Conservation (phyloP, 2,329 filamentous ascomycete species). For the Penicillium sp. region DNA sequence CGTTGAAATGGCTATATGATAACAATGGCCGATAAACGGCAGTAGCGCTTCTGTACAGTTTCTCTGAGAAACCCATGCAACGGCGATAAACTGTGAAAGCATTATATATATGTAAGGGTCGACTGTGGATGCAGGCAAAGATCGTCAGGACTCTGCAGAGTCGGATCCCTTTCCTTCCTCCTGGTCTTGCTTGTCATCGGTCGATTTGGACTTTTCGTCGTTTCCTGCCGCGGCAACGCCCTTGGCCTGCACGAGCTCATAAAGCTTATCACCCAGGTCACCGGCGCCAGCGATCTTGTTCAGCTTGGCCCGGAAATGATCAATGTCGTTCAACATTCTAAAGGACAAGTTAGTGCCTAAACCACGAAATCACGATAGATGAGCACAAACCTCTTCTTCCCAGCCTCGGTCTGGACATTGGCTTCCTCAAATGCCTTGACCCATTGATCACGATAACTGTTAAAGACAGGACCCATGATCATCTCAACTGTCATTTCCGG, state of each 20-base stretch:
- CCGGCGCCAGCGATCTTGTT: slow-evolving; percentile 73
- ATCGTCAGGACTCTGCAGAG: slow-evolving; percentile 12
- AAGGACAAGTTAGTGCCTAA: slow-evolving; percentile 13
- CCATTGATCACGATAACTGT: slow-evolving; percentile 73
- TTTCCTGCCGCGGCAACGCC: slow-evolving; percentile 13
- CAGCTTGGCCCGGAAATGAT: slow-evolving; percentile 64
- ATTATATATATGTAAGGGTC: slow-evolving; percentile 12
- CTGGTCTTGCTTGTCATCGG: slow-evolving; percentile 9
- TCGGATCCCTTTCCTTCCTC: slow-evolving; percentile 13
- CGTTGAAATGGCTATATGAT: too few species aligned
- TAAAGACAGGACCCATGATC: slow-evolving; percentile 83
- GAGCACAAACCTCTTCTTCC: slow-evolving; percentile 62
- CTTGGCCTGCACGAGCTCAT: slow-evolving; percentile 45
- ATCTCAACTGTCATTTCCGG: slow-evolving; percentile 68
- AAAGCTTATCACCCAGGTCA: slow-evolving; percentile 64
- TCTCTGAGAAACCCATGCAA: slow-evolving; percentile 1
- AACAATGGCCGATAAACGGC: slow-evolving; percentile 5
- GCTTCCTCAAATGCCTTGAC: slow-evolving; percentile 63
- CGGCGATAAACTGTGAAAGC: background rate
- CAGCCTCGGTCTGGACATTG: slow-evolving; percentile 58
- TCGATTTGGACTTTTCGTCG: slow-evolving; percentile 8
- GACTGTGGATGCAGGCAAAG: background rate
- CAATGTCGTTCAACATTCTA: slow-evolving; percentile 71
- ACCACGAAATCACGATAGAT: too few species aligned
- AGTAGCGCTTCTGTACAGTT: slow-evolving; percentile 14